A percentile compares a stretch with the other conserved stretches of the same genome.
These are phyloP conservation scores for Fraxinus sp. DNA, from an alignment of 305 asterid genomes.

Conservation along the genomic window DNA sequence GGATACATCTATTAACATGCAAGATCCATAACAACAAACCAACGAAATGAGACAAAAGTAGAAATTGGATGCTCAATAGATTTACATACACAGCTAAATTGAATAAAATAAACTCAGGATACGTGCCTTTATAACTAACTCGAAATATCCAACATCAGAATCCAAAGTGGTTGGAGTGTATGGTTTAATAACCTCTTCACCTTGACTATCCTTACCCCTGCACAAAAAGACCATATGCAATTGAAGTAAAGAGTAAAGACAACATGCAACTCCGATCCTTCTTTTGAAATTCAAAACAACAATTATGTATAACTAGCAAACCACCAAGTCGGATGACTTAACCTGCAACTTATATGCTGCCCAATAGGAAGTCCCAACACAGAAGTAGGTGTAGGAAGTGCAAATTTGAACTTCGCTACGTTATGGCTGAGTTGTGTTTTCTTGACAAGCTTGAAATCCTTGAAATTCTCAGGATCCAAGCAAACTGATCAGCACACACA, in stretches of 20 bases:
- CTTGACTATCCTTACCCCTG: slow-evolving; percentile 93
- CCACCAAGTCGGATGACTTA: slow-evolving; percentile 1
- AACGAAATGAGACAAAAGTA: slow-evolving; percentile 17
- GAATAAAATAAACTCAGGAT: background rate
- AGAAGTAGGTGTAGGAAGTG: slow-evolving; percentile 78
- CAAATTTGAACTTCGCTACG: slow-evolving; percentile 81
- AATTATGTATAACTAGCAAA: background rate
- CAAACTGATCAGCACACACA: slow-evolving; percentile 43
- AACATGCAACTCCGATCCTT: slow-evolving; percentile 7
- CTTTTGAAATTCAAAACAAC: background rate
- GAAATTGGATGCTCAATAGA: background rate
- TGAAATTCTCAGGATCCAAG: slow-evolving; percentile 74
- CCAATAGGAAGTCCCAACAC: slow-evolving; percentile 90
- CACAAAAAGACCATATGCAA: slow-evolving; percentile 18
- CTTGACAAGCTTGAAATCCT: slow-evolving; percentile 82
- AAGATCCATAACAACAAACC: slow-evolving; percentile 15
- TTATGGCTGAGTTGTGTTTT: slow-evolving; percentile 78
- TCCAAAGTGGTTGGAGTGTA: slow-evolving; percentile 96
- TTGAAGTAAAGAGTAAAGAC: background rate
- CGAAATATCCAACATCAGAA: slow-evolving; percentile 86
- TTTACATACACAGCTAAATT: background rate
- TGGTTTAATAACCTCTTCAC: slow-evolving; percentile 91
- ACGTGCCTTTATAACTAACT: slow-evolving; percentile 78
- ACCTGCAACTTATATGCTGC: slow-evolving; percentile 97
- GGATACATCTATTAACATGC: slow-evolving; percentile 73